Conservation (phyloP, 805 yeast genomes). For the Pichia phayaonensis region DNA sequence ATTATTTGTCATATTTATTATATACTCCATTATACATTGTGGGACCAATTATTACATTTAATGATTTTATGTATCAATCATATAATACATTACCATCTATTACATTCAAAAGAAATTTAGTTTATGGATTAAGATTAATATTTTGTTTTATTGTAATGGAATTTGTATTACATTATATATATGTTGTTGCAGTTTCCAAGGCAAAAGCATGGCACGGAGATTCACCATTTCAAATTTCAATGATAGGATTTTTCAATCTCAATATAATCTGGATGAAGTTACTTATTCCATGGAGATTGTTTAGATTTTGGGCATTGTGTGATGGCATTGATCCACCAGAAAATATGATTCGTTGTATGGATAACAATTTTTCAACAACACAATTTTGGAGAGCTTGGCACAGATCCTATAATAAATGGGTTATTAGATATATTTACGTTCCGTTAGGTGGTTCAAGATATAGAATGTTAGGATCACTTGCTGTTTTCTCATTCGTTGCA, state of each 20-base stretch:
- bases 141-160: constrained; percentile 86
- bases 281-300: constrained; percentile 92
- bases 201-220: constrained; percentile 85
- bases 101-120: constrained; percentile 39
- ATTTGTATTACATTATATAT: constrained; percentile 73
- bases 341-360: constrained; percentile 94
- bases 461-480: constrained; percentile 66
- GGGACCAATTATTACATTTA: constrained; percentile 90
- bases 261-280: constrained; percentile 90
- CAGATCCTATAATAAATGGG: constrained; percentile 87
- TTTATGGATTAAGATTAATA: constrained; percentile 60
- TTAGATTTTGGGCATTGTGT: constrained; percentile 85
- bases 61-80: constrained; percentile 79
- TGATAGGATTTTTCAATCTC: constrained; percentile 87
- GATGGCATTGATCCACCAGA: constrained; percentile 97
- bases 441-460: constrained; percentile 82
- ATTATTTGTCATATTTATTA: constrained; percentile 67
- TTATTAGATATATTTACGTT: constrained; percentile 76
- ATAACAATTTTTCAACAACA: constrained; percentile 84
- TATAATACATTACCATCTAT: constrained; percentile 53
- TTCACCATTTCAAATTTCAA: constrained; percentile 86
- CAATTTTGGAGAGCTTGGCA: constrained; percentile 99
- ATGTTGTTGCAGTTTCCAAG: constrained; percentile 89
- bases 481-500: constrained; percentile 93
- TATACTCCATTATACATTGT: constrained; percentile 91